Evolutionary conservation across 2,329 filamentous ascomycete species (phyloP), one percentile per base, ranked within the genome.

Genomic region (Epichloe brachyelytri): DNA sequence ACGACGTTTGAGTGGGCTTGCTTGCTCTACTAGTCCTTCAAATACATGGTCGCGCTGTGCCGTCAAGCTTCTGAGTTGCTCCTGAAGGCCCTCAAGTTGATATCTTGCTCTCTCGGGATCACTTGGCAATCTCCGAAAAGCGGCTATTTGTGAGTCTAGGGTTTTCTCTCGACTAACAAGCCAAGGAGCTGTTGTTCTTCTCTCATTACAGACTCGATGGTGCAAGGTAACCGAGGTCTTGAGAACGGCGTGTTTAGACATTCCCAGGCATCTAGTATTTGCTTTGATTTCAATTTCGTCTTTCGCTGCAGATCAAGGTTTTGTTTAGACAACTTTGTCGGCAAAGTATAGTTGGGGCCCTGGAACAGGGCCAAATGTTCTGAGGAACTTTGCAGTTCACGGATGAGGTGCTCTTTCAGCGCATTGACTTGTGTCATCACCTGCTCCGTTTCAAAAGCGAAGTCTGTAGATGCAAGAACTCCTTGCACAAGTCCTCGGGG

Each of bases 301-400:
- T 76, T 80, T 50, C 86, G 80, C 56, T 83, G 80, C 67, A 85
- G 79, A 48, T 93, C 84, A 4, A 83, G 73, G n/a, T 88, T 91
- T 56, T 83, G 77, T 56, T 80, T 80, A 11, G 80, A 77, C 3
- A 90, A 68, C 54, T 80, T 72, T 0, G 78, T 61, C 0, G 80
- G 67, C 0, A 78, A 75, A 15, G 77, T 73, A 59, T 79, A 84
- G 14, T 64, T 63, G 6, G 72, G 68, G 14, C 64, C 62, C 22
- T 67, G 65, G 4, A 82, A 62, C 11, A 72, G 66, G 5, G 60
- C 55, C 8, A 77, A 62, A 37, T 79, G 39, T 60, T 1, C 55
- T 50, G 12, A 66, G 62, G 12, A 73, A 63, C 3, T 59, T 58
- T 12, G 63, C 1, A 76, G 61, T 58, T 85, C 80, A 17, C 64